These are phyloP conservation scores for Ceratocystis ficicola DNA, from an alignment of 2,329 filamentous ascomycete species.

Conservation along the genomic window DNA sequence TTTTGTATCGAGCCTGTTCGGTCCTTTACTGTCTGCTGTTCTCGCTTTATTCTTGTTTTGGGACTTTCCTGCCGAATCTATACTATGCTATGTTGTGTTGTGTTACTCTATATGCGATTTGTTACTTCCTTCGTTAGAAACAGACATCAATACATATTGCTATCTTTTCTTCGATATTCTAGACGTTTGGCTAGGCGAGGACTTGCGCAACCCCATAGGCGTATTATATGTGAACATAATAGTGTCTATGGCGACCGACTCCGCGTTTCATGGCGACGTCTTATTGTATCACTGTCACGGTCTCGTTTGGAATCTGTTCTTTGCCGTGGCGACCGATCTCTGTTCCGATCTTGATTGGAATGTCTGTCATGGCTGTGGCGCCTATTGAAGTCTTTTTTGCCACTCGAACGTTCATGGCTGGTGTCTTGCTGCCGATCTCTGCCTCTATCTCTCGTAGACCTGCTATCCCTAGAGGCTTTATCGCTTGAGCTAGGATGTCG, in stretches of 20 bases:
- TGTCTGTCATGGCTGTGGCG: conserved; percentile 25
- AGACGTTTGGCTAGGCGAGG: neutral
- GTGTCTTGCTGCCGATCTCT: neutral
- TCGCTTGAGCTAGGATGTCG: neutral
- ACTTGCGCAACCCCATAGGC: neutral
- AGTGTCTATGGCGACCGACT: neutral
- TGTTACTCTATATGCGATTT: conserved; percentile 1
- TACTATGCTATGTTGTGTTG: conserved; percentile 11
- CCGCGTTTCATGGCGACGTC: conserved; percentile 24
- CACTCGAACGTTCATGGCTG: neutral
- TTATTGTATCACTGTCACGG: conserved; percentile 20
- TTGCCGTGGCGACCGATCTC: conserved; percentile 22
- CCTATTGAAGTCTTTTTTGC: conserved; percentile 25
- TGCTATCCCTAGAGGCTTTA: neutral
- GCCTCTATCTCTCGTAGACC: neutral
- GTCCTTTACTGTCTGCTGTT: neutral
- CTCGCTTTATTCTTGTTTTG: conserved; percentile 1
- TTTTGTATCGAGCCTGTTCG: conserved; percentile 11
- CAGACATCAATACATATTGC: neutral
- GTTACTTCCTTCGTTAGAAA: conserved; percentile 6
- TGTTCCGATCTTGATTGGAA: conserved; percentile 25
- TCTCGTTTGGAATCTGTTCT: conserved; percentile 21
- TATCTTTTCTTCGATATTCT: neutral
- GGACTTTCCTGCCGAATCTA: conserved; percentile 12
- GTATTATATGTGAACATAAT: neutral